Base-by-base conservation (phyloP, 176 grass and related monocot genomes). In the Pontederia crassipes region DNA sequence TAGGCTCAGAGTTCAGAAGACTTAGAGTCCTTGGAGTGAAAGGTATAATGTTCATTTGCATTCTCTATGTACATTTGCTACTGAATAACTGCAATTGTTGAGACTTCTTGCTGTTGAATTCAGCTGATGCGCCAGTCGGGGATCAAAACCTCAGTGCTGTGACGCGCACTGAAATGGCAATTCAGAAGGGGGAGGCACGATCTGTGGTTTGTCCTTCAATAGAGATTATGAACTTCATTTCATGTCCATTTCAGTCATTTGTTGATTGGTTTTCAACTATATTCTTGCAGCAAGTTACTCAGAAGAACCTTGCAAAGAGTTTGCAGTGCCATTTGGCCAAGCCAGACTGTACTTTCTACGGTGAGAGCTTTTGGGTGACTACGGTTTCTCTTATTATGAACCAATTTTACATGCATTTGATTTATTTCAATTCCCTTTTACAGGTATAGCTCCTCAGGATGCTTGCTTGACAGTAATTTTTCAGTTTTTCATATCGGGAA, bases 281-380 rank as follows among this genome's bases (percentile, higher is more conserved):
- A 27, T 53, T 72, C 59, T 67, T 2, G 59, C 75, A 91, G 92
- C 92, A 91, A 83, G 81, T 88, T 73, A 97, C 75, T 63, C 85
- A 88, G 84, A 91, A 88, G 64, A 87, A 97, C 64, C 71, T 91
- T 32, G 87, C 66, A 35, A 97, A 83, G 74, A 91, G 87, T 46
- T 74, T 97, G 57, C 87, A 97, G 12, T 97, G 92, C 75, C 84
- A 91, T 75, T 88, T 91, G 76, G 92, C 92, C 52, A 97, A 97
- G 64, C 87, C 93, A 56, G 81, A 91, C 57, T 97, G 81, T 74
- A 81, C 93, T 20, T 97, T 97, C 57, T 97, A 97, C 40, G 93
- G 93, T 97, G 57, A 59, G 77, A 4, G 57, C 71, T 81, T 59
- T 57, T 67, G 49, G 11, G 15, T 26, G 15, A 9, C 3, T 66